Base-by-base conservation (phyloP, 257 asterid genomes). In the Nyctanthes arbortristis region DNA sequence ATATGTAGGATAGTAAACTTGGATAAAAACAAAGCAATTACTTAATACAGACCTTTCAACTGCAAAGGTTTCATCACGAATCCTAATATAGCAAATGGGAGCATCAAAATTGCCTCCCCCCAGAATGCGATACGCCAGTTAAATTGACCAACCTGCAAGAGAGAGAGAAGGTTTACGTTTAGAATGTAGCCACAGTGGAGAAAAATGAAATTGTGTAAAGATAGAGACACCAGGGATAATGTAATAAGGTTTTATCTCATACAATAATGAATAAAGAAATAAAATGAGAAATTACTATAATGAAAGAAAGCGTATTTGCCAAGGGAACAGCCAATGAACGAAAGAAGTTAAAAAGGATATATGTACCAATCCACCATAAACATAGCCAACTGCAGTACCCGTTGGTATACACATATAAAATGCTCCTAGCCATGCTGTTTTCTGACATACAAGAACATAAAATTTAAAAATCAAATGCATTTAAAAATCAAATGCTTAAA, bases 341-440 rank as follows among this genome's bases (percentile, higher is more conserved):
- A 56, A 4, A 55, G 63, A 39, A 65, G 37, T 61, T 67, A 59
- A 45, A 36, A 57, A 78, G 71, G 47, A 61, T 14, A 67, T 55
- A 77, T 91, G 3, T 82, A 94, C 99, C 95, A 85, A 30, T 83
- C 97, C 99, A 70, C 99, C 99, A 68, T 89, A 94, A 67, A 94
- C 95, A 69, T 91, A 94, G 39, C 97, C 99, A 83, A 94, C 75
- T 0, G 97, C 99, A 37, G 88, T 65, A 71, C 99, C 97, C 9
- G 90, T 77, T 28, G 97, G 97, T 82, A 89, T 94, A 77, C 99
- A 94, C 99, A 91, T 91, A 87, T 91, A 94, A 81, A 94, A 94
- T 55, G 92, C 79, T 72, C 97, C 97, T 39, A 94, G 89, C 97
- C 99, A 94, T 67, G 92, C 89, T 56, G 88, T 87, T 81, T 90